Base-by-base conservation (phyloP, 2,329 filamentous ascomycete genomes). In the Zarea fungicola region DNA sequence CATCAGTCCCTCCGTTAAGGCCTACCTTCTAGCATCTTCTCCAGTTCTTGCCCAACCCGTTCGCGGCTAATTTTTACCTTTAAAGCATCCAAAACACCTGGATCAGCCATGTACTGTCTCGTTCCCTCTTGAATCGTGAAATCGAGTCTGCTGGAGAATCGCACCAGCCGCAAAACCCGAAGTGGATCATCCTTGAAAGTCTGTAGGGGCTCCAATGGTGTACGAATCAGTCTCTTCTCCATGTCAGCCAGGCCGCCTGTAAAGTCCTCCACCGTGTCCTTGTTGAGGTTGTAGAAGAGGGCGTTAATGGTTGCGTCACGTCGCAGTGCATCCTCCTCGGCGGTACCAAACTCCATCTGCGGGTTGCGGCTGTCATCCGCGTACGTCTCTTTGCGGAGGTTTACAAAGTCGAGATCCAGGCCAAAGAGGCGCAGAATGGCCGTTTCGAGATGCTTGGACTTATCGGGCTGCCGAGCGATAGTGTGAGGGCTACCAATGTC, bases 161-260 rank as follows among this genome's bases (percentile, higher is more conserved):
- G 82, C 42, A 99, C 86, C 45, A 97, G 73, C 41, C 92, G 81
- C 52, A 97, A 71, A 4, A 97, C 87, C 16, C 93, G 80, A 21
- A 99, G 72, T 11, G 93, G 93, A 60, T 97, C 92, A 62, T 97
- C 92, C 64, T 84, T 89, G 69, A 99, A 97, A 0, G 92, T 99
- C 63, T 95, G 87, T 45, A 88, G 83, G 21, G 92, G 91, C 45
- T 90, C 85, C 35, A 97, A 69, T 1, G 92, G 92, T 3, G 93
- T 97, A 47, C 86, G 79, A 55, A 99, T 90, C 42, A 91, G 71
- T 52, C 80, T 79, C 2, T 74, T 71, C 28, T 75, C 65, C 80
- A 97, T 81, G 61, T 97, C 92, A 7, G 77, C 62, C 29, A 95
- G 71, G 0, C 93, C 92, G 7, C 78, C 78, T 0, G 89, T 95